Evolutionary conservation across 2,329 filamentous ascomycete species (phyloP).

Genomic region (Parastagonospora avenae): DNA sequence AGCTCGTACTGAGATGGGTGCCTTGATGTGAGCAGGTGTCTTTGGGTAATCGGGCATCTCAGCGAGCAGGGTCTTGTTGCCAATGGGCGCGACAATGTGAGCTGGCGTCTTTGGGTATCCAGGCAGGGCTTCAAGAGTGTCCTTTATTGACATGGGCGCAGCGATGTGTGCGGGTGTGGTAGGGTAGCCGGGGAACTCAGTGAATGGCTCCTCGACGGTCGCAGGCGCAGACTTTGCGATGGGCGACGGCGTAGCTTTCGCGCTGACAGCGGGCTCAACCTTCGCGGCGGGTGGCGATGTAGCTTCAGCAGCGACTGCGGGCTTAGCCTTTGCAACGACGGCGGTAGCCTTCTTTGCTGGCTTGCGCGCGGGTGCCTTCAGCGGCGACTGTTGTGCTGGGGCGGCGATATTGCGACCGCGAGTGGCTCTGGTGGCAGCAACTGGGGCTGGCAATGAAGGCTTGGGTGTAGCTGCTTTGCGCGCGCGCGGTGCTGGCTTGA

Average conservation of each 20-base stretch:
- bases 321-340: slow-evolving; percentile 13
- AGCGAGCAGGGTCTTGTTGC: slow-evolving; percentile 19
- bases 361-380: slow-evolving; percentile 34
- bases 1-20: slow-evolving; percentile 8
- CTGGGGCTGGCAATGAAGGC: slow-evolving; percentile 13
- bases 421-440: slow-evolving; percentile 20
- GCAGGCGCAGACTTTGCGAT: slow-evolving; percentile 6
- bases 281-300: background rate
- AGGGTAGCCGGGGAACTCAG: slow-evolving; percentile 18
- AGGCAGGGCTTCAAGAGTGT: slow-evolving; percentile 21
- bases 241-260: background rate
- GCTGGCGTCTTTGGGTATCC: slow-evolving; percentile 30
- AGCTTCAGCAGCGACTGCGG: slow-evolving; percentile 1
- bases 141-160: slow-evolving; percentile 12
- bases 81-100: slow-evolving; percentile 24
- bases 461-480: slow-evolving; percentile 24
- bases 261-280: background rate
- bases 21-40: slow-evolving; percentile 31
- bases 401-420: slow-evolving; percentile 26
- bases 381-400: slow-evolving; percentile 26
- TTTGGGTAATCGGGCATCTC: slow-evolving; percentile 28
- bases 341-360: slow-evolving; percentile 23
- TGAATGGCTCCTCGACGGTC: slow-evolving; percentile 26
- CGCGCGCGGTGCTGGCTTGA: slow-evolving; percentile 24
- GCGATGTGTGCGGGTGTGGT: slow-evolving; percentile 23